Evolutionary conservation across 1,284 basidiomycete genomes (phyloP).

Genomic region (Afroboletus lepidellus): DNA sequence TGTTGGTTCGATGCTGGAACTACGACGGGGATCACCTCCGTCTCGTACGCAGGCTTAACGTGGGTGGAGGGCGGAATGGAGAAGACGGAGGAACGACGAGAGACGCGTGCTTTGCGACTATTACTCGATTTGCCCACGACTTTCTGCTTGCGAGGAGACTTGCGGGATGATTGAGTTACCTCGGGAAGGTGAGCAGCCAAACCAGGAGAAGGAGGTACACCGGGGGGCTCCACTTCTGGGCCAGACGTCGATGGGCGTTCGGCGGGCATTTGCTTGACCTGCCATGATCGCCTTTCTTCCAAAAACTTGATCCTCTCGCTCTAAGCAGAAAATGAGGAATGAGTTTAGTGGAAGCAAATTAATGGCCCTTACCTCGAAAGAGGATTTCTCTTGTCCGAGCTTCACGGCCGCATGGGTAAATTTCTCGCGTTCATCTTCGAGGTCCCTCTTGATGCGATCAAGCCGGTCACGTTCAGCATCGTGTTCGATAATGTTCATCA

Average conservation of each 20-base stretch:
- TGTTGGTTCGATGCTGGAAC: slow-evolving; percentile 30
- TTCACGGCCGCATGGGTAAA: slow-evolving; percentile 64
- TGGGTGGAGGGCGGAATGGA: slow-evolving; percentile 35
- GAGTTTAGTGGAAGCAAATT: not conserved
- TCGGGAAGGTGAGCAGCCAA: slow-evolving; percentile 23
- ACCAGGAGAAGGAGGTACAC: slow-evolving; percentile 14
- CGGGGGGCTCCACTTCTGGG: slow-evolving; percentile 7
- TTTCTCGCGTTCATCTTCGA: slow-evolving; percentile 66
- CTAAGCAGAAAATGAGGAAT: slow-evolving; percentile 35
- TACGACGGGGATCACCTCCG: slow-evolving; percentile 55
- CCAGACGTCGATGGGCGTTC: slow-evolving; percentile 52
- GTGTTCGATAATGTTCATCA: slow-evolving; percentile 49
- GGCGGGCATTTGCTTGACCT: slow-evolving; percentile 59
- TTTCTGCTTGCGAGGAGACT: slow-evolving; percentile 39
- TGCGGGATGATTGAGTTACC: slow-evolving; percentile 39
- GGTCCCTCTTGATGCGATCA: slow-evolving; percentile 48
- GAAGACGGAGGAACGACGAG: slow-evolving; percentile 43
- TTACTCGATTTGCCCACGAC: slow-evolving; percentile 40
- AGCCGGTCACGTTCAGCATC: slow-evolving; percentile 55
- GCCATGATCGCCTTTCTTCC: slow-evolving; percentile 68
- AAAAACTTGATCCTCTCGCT: slow-evolving; percentile 59
- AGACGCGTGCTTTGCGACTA: slow-evolving; percentile 45
- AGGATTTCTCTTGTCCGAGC: slow-evolving; percentile 63
- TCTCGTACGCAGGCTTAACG: slow-evolving; percentile 60
- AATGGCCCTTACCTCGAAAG: slow-evolving; percentile 56